Evolutionary conservation across 108 stramenopile genomes (phyloP), one percentile per base, ranked within the genome.

Genomic region (Cyclotella cryptica): DNA sequence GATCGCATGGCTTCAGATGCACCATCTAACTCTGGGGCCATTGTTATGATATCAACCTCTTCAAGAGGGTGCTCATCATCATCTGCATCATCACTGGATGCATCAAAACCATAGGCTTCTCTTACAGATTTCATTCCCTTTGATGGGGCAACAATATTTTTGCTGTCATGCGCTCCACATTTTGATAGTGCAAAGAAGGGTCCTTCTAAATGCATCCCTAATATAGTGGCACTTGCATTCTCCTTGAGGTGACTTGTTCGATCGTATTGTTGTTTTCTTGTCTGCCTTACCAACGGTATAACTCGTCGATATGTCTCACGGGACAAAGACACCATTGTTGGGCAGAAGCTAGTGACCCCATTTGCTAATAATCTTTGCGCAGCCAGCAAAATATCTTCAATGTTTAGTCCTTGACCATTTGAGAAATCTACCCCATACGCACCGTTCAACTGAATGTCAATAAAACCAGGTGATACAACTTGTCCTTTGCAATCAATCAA

Each of bases 171-270:
- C 1, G 88, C 88, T 14, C 88, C 88, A 35, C 72, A 69, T 66
- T 83, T 84, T 0, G 55, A 52, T 24, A 27, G 72, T n/a, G 67
- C 71, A 54, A 89, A 87, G 68, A 85, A 85, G 15, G 88, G 88
- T n/a, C 88, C 88, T 69, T 86, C 88, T 6, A 89, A 66, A 69
- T 89, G 88, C 72, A 85, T 68, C 1, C 88, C 88, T 12, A 89
- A 51, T 18, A 86, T 72, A 13, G 8, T 76, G 12, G 84, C 81
- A 10, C 80, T 55, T 39, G 19, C 28, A 19, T 26, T 59, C 19
- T 52, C 42, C 15, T 40, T 41, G 22, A 52, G 60, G 22, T 29
- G 46, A 18, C 13, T 35, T 29, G 28, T 52, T 29, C 41, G 35
- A 24, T 61, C 19, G 8, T 21, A 3, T 62, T 62, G 71, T 35